Evolutionary conservation across 345 rosid species (phyloP), one percentile per base, ranked within the genome.

Genomic region (Orychophragmus violaceus): DNA sequence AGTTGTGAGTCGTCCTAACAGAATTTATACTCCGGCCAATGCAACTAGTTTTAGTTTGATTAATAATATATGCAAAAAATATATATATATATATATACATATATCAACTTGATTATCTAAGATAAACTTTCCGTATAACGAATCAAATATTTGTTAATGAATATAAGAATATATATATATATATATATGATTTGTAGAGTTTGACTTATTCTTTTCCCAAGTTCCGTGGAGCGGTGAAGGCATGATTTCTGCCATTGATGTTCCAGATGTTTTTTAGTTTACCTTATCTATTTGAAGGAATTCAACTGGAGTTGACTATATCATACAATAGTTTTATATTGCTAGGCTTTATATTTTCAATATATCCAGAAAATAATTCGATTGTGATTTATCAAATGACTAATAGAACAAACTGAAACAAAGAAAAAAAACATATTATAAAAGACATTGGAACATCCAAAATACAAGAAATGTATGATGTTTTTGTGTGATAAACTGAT

Each of bases 141-240:
- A 66, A 23, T 41, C 32, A 17, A 30, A 50, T 30, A 1, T 6
- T 29, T 62, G 59, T 21, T 62, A 62, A 30, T 10, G n/a, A n/a
- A 52, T 37, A 62, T 52, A 5, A 8, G 37, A 46, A 68, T n/a
- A n/a, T n/a, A n/a, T n/a, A n/a, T n/a, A n/a, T n/a, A n/a, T n/a
- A n/a, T n/a, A n/a, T n/a, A n/a, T n/a, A n/a, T n/a, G n/a, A n/a
- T n/a, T n/a, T n/a, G n/a, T n/a, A 59, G 53, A 30, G 50, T 51
- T 73, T 66, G 72, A 73, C 77, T 50, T 59, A 30, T 51, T 66
- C 39, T 18, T 51, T 41, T 59, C 71, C 67, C 72, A 65, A 42
- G 49, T 66, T 39, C 35, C 28, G 25, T 66, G 55, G 60, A 54
- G 14, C 23, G 27, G 17, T 56, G 27, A 13, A 59, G 54, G 72